Evolutionary conservation across 106 monocot species (phyloP), one percentile per base, ranked within the genome.

Genomic region (Posidonia australis): DNA sequence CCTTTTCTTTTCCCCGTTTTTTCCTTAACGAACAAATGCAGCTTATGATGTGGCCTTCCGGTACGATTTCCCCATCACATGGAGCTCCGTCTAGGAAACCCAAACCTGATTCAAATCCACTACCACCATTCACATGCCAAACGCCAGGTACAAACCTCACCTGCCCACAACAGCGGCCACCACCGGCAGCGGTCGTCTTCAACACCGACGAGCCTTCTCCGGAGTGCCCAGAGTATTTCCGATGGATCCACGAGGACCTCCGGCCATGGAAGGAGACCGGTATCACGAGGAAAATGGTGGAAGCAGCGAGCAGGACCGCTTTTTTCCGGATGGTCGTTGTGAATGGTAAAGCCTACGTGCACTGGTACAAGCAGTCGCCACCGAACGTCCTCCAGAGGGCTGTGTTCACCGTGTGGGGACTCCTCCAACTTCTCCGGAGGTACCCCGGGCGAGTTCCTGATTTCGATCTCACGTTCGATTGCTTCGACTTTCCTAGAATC

Each of bases 401-500:
- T 19, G 67, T 72, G 12, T 82, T 82, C 79, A 82, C 86, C 0
- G 31, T 82, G 28, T 86, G 82, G 82, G 86, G 82, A 10, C 62
- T 86, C 29, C 73, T 86, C 1, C 86, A 86, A 74, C 69, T 86
- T 20, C 77, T 98, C 51, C 77, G 84, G 1, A 80, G 78, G 19
- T 85, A 87, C 67, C 82, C 80, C 0, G 90, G 90, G 10, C 79
- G 67, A 13, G 18, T 98, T 23, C 86, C 86, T 1, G 86, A 86
- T 55, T 55, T 91, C 1, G 96, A 96, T 48, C 77, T 98, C 72
- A 77, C 87, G 82, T 98, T 98, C 47, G 72, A 87, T 58, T 76
- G 81, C 65, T 55, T 68, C 9, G 96, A 98, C 55, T 59, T 54
- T 58, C 96, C 96, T 1, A 58, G 66, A n/a, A 64, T 68, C 21